These are phyloP conservation scores for Pinus tabuliformis DNA, from an alignment of 75 land plant genomes.

Conservation along the genomic window DNA sequence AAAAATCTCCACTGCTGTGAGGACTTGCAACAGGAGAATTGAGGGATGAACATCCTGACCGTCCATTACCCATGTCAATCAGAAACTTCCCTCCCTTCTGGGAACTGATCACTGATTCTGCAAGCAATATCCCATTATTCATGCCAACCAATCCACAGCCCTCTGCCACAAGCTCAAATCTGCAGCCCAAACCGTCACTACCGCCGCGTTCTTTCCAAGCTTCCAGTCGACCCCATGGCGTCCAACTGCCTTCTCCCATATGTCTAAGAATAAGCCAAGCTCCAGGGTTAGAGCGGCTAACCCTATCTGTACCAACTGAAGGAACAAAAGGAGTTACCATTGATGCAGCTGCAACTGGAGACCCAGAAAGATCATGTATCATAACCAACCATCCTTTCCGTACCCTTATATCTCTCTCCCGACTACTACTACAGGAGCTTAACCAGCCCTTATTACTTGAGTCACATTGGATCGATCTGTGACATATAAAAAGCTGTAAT, in stretches of 20 bases:
- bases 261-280: slow-evolving; percentile 89
- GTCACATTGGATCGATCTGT: slow-evolving; percentile 13
- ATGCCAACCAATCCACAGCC: slow-evolving; percentile 6
- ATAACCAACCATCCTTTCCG: slow-evolving; percentile 94
- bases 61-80: slow-evolving; percentile 47
- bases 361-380: slow-evolving; percentile 92
- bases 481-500: not conserved
- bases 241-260: slow-evolving; percentile 20
- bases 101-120: slow-evolving; percentile 49
- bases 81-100: slow-evolving; percentile 54
- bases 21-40: slow-evolving; percentile 39
- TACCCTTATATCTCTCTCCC: slow-evolving; percentile 46
- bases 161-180: slow-evolving; percentile 44
- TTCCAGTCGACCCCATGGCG: slow-evolving; percentile 52
- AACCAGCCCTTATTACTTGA: slow-evolving; percentile 3
- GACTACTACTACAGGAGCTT: slow-evolving; percentile 3
- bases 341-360: slow-evolving; percentile 91
- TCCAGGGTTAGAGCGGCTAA: slow-evolving; percentile 89
- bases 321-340: slow-evolving; percentile 99
- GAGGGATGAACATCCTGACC: slow-evolving; percentile 14
- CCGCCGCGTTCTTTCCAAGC: slow-evolving; percentile 54
- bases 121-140: slow-evolving; percentile 43
- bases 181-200: slow-evolving; percentile 28
- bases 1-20: slow-evolving; percentile 35
- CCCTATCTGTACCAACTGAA: slow-evolving; percentile 81